Evolutionary conservation across 23 red algal species (phyloP), one percentile per base, ranked within the genome.

Genomic region (Gracilaria gracilis): DNA sequence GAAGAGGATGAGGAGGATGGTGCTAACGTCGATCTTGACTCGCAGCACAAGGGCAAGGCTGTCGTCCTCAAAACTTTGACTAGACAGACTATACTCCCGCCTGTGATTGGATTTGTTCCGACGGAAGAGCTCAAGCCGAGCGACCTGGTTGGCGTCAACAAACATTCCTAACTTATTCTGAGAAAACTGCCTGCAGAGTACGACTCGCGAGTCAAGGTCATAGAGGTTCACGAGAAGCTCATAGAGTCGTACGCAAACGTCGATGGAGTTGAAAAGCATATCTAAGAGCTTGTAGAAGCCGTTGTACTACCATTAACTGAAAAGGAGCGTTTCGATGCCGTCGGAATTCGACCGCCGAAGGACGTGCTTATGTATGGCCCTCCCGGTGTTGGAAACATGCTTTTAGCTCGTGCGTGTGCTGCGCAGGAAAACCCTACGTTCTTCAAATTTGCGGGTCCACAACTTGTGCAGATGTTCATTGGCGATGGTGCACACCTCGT

Each of bases 401-500:
- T 99, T 4, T 69, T 99, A n/a, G 97, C 97, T 23, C 65, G 97
- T 16, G 97, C 97, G 42, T 99, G 97, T 86, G 97, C 97, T 34
- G 97, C 97, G 34, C 97, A 99, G 59, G 96, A 94, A 2, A 99
- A 99, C 29, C 94, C 97, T n/a, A 99, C 97, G 1, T 99, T 96
- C 80, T 72, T 99, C 9, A 99, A 99, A 78, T 87, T 99, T 25
- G 97, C 97, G 24, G 97, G 97, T 28, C 94, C 97, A 12, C 94
- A 95, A 75, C 86, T 99, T 8, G 97, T 99, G 16, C 97, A 99
- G 50, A 99, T 99, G 97, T 99, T 94, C 72, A 99, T 99, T 67
- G 97, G 97, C 1, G 97, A 99, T 73, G 97, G 97, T 61, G 97
- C 97, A 20, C 93, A 95, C 81, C 88, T 99, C 44, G 97, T 99